Evolutionary conservation across 441 rosid genomes (phyloP).

Genomic region (Mallotus repandus): DNA sequence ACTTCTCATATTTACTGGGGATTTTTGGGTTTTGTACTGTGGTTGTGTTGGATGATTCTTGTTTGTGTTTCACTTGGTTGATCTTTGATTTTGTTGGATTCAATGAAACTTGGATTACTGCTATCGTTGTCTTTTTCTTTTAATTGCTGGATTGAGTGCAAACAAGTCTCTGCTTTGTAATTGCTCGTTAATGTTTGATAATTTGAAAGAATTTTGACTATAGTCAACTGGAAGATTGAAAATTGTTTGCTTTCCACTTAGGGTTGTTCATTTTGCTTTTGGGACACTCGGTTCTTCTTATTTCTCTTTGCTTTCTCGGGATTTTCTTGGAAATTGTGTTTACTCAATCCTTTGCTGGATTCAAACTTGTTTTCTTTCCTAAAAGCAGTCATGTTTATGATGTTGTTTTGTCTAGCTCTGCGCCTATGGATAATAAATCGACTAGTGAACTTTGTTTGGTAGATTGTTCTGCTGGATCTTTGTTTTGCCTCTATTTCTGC

Average conservation of each 20-base stretch:
- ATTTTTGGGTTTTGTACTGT: not conserved
- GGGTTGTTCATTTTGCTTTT: constrained; percentile 3
- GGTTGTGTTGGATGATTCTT: constrained; percentile 3
- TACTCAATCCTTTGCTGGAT: not conserved
- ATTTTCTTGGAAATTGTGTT: not conserved
- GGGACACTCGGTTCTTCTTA: not conserved
- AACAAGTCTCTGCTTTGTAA: too few relatives aligned
- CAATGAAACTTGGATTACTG: too few relatives aligned
- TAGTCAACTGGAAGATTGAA: constrained; percentile 15
- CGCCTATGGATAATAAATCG: not conserved
- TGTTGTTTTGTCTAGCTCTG: not conserved
- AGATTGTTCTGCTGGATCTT: constrained; percentile 7
- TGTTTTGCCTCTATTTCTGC: not conserved
- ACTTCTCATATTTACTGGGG: not conserved
- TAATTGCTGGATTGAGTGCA: too few relatives aligned
- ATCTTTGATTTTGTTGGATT: constrained; percentile 12
- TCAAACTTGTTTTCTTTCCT: not conserved
- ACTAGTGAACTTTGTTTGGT: not conserved
- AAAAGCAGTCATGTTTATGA: not conserved
- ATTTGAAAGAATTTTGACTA: constrained; percentile 21
- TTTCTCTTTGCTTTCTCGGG: too few relatives aligned
- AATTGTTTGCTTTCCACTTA: not conserved
- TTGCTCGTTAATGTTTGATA: not conserved
- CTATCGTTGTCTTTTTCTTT: not conserved
- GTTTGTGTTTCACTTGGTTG: constrained; percentile 14